phyloP scores from a whole-genome alignment of 2,329 filamentous ascomycete species.

The Nectriaceae sp. region DNA sequence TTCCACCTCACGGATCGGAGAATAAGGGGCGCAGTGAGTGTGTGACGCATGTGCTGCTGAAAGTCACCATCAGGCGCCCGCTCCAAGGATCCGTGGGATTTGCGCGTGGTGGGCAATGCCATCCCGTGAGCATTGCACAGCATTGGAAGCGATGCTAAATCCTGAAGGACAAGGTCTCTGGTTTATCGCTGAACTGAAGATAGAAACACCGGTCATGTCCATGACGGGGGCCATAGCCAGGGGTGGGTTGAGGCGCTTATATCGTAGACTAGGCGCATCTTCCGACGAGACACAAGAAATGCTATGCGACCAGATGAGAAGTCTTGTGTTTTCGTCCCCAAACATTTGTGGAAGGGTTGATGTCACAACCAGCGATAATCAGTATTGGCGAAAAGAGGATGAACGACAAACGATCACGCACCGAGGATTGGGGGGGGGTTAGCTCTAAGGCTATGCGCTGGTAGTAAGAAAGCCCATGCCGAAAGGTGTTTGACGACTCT shows the following conservation, averaged over 20 bases:
- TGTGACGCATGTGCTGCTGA: not conserved
- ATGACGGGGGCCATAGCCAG: not conserved
- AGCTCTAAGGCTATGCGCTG: not conserved
- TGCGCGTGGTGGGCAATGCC: too few relatives aligned
- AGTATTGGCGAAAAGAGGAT: not conserved
- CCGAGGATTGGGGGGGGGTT: too few relatives aligned
- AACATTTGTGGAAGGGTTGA: not conserved
- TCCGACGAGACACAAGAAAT: not conserved
- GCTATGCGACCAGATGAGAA: not conserved
- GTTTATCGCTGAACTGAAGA: not conserved
- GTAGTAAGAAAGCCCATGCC: conserved; percentile 1
- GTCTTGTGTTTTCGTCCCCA: not conserved
- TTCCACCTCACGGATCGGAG: conserved; percentile 5
- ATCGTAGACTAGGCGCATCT: not conserved
- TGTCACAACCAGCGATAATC: not conserved
- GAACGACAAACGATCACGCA: too few relatives aligned
- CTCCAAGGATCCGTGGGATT: not conserved
- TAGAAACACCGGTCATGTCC: not conserved
- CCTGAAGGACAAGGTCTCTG: not conserved
- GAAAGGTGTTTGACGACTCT: not conserved
- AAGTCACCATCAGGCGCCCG: not conserved
- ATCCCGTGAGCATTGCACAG: too few relatives aligned
- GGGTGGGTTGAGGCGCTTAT: not conserved
- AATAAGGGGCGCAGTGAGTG: conserved; percentile 8
- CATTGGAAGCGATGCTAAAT: too few relatives aligned